Percentiles rank a stretch among this genome's conserved stretches.
Conservation (phyloP, 306 rosid species). For the Elaeagnus macrophylla region DNA sequence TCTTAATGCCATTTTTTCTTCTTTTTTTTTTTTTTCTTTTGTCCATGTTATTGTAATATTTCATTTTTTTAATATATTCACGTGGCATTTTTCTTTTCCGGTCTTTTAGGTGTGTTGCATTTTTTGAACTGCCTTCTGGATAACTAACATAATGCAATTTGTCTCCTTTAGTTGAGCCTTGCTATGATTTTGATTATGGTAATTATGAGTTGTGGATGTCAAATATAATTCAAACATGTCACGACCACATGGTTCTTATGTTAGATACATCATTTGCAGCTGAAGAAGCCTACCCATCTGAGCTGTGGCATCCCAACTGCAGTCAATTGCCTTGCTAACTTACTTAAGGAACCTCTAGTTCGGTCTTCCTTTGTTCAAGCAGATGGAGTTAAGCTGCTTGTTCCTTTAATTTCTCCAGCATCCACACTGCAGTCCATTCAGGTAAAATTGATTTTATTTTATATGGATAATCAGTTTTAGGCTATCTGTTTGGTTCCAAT, state of each 20-base stretch:
- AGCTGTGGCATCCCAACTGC: conserved; percentile 70
- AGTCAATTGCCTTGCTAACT: conserved; percentile 68
- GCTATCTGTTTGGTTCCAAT: conserved; percentile 5
- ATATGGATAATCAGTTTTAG: conserved; percentile 6
- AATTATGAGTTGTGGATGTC: background rate
- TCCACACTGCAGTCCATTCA: conserved; percentile 95
- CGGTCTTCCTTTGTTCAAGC: conserved; percentile 81
- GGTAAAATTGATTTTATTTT: conserved; percentile 36
- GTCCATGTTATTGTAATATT: no score
- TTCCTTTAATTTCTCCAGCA: conserved; percentile 88
- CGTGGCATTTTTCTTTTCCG: no score
- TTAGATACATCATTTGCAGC: conserved; percentile 33
- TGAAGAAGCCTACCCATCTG: conserved; percentile 90
- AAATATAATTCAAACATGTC: background rate
- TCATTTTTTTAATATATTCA: no score
- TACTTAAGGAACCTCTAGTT: conserved; percentile 85
- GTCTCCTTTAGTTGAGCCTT: no score
- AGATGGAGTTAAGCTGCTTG: conserved; percentile 86
- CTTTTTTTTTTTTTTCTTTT: no score
- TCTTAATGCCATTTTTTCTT: no score
- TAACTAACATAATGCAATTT: no score
- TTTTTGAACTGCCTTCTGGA: no score
- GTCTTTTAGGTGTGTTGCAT: no score
- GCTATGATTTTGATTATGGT: background rate
- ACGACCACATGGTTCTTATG: background rate